Evolutionary conservation across 768 basidiomycete species (phyloP).

Genomic region (Suillus decipiens): DNA sequence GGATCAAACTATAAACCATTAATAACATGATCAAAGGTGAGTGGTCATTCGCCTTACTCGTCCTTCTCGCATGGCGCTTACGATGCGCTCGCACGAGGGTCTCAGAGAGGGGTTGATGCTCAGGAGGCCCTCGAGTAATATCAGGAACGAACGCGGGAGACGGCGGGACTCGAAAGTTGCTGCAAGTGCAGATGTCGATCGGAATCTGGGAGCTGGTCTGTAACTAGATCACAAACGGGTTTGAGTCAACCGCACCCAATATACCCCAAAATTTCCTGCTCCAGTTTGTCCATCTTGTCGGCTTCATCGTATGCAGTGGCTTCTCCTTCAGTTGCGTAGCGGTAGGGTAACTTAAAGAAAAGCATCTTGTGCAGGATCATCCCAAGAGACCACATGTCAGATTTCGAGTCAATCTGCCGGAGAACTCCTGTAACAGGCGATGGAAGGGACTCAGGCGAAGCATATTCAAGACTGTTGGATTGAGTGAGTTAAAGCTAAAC

Average conservation of each 20-base stretch:
- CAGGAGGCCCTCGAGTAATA: constrained; percentile 73
- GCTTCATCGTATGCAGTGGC: constrained; percentile 50
- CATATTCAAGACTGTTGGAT: constrained; percentile 70
- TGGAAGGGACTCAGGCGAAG: constrained; percentile 85
- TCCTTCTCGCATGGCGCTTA: constrained; percentile 67
- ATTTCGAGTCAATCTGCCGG: constrained; percentile 77
- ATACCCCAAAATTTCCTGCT: constrained; percentile 74
- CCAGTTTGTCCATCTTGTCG: constrained; percentile 69
- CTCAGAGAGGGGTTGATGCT: constrained; percentile 60
- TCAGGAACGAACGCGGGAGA: constrained; percentile 67
- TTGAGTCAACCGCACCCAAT: constrained; percentile 53
- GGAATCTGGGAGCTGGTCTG: constrained; percentile 42
- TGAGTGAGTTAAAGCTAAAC: background rate
- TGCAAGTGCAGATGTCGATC: constrained; percentile 49
- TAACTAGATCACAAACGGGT: background rate
- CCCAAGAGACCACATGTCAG: constrained; percentile 97
- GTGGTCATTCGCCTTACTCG: constrained; percentile 49
- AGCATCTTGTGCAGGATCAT: constrained; percentile 94
- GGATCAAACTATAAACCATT: constrained; percentile 33
- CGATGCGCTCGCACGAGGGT: constrained; percentile 73
- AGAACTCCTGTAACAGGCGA: constrained; percentile 65
- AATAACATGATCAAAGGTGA: constrained; percentile 4
- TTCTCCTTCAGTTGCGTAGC: constrained; percentile 64
- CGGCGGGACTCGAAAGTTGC: constrained; percentile 69
- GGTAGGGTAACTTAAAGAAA: constrained; percentile 89